Conservation (phyloP, 2,329 filamentous ascomycete species). For the Gnomoniopsis sp. region DNA sequence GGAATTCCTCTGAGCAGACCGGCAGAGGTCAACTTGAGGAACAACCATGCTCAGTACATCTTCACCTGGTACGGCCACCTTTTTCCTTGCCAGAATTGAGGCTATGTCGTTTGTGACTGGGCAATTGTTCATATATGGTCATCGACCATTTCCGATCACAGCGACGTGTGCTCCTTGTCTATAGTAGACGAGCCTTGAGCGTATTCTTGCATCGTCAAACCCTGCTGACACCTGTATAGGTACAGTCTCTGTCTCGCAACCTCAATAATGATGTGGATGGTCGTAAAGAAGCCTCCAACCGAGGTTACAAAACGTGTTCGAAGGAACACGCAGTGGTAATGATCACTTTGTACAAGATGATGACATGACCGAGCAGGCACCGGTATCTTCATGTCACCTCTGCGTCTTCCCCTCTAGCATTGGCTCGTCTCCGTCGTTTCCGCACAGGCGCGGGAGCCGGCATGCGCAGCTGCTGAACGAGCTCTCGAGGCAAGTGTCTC, state of each 20-base stretch:
- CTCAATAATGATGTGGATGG: conserved; percentile 94
- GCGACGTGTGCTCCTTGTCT: background rate
- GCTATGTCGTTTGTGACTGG: background rate
- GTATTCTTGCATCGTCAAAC: background rate
- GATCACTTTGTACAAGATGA: conserved; percentile 20
- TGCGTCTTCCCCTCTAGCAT: conserved; percentile 38
- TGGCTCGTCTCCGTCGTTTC: conserved; percentile 41
- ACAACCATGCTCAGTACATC: conserved; percentile 98
- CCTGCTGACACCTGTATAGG: conserved; percentile 46
- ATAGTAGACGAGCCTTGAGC: background rate
- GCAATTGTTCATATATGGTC: background rate
- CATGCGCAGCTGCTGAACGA: conserved; percentile 80
- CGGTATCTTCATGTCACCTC: conserved; percentile 31
- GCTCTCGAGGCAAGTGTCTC: conserved; percentile 74
- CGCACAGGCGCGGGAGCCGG: conserved; percentile 45
- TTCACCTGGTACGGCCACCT: conserved; percentile 79
- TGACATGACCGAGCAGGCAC: background rate
- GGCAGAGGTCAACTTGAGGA: conserved; percentile 87
- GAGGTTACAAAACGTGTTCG: conserved; percentile 71
- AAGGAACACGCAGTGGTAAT: conserved; percentile 71
- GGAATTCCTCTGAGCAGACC: conserved; percentile 87
- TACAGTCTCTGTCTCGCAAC: conserved; percentile 83
- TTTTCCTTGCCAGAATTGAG: background rate
- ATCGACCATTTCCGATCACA: background rate
- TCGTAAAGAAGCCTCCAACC: conserved; percentile 80